phyloP scores from a whole-genome alignment of 1,284 basidiomycete species.

The Ustilago curta region DNA sequence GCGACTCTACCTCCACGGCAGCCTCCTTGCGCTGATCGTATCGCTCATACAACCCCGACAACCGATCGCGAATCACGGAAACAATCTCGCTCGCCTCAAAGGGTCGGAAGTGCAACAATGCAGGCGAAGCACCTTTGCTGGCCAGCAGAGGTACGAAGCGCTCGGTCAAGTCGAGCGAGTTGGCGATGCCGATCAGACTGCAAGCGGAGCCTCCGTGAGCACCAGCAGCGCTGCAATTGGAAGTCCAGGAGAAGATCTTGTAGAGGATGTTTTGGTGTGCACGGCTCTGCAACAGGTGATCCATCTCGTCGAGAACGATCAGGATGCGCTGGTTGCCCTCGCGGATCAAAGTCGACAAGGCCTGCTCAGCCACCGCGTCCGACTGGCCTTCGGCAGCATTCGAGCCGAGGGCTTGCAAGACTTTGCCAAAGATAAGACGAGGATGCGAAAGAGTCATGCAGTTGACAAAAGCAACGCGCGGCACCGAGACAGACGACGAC shows the following conservation, averaged over 20 bases:
- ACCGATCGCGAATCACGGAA: slow-evolving; percentile 67
- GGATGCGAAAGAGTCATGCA: slow-evolving; percentile 69
- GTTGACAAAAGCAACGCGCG: slow-evolving; percentile 68
- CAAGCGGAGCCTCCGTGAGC: slow-evolving; percentile 20
- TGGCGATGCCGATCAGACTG: slow-evolving; percentile 58
- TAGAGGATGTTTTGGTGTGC: slow-evolving; percentile 69
- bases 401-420: slow-evolving; percentile 55
- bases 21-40: slow-evolving; percentile 33
- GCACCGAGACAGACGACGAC: slow-evolving; percentile 4
- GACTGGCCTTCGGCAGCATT: slow-evolving; percentile 45
- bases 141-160: slow-evolving; percentile 64
- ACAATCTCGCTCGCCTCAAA: slow-evolving; percentile 69
- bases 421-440: slow-evolving; percentile 58
- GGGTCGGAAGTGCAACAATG: slow-evolving; percentile 70
- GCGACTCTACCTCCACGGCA: background rate
- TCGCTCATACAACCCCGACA: slow-evolving; percentile 59
- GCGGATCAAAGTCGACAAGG: slow-evolving; percentile 33
- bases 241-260: slow-evolving; percentile 66
- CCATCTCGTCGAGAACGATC: slow-evolving; percentile 71
- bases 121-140: slow-evolving; percentile 64
- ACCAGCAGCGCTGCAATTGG: slow-evolving; percentile 18
- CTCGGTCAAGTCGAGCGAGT: slow-evolving; percentile 67
- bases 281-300: slow-evolving; percentile 67
- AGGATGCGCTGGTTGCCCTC: slow-evolving; percentile 54
- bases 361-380: slow-evolving; percentile 40